A percentile compares a stretch with the other conserved stretches of the same genome.
These are phyloP conservation scores for Kalanchoe fedtschenkoi DNA, from an alignment of 164 flowering plant genomes.

Conservation along the genomic window DNA sequence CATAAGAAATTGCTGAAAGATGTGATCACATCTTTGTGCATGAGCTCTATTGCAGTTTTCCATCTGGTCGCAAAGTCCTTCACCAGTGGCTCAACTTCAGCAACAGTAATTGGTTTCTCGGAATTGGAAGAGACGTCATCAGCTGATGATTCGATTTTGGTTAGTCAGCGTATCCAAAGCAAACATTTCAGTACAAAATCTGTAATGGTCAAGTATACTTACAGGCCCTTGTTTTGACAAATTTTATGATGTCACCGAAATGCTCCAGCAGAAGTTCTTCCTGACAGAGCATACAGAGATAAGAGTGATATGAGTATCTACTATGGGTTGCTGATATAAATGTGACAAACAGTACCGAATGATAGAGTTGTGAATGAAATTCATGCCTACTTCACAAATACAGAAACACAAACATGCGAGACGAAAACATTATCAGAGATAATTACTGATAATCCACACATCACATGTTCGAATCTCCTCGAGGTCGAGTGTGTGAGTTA, in stretches of 20 bases:
- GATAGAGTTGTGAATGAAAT: no score
- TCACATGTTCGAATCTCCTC: no score
- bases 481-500: no score
- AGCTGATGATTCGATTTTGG: slow-evolving; percentile 33
- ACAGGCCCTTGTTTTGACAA: slow-evolving; percentile 87
- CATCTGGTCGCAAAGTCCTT: slow-evolving; percentile 91
- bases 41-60: slow-evolving; percentile 90
- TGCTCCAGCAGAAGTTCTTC: slow-evolving; percentile 92
- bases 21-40: slow-evolving; percentile 97
- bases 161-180: not conserved
- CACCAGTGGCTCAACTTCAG: slow-evolving; percentile 86
- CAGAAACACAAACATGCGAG: not conserved
- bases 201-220: slow-evolving; percentile 18
- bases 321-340: not conserved
- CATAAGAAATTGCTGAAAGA: slow-evolving; percentile 96
- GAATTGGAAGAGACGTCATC: slow-evolving; percentile 57
- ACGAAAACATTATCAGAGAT: not conserved
- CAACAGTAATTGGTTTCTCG: slow-evolving; percentile 52
- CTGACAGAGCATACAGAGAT: slow-evolving; percentile 31
- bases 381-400: not conserved
- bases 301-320: not conserved
- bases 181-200: not conserved
- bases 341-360: not conserved
- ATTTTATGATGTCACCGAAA: slow-evolving; percentile 73
- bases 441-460: no score